Evolutionary conservation across 2,329 filamentous ascomycete species (phyloP).

Genomic region (Dryadomyces quercus-mongolicae): DNA sequence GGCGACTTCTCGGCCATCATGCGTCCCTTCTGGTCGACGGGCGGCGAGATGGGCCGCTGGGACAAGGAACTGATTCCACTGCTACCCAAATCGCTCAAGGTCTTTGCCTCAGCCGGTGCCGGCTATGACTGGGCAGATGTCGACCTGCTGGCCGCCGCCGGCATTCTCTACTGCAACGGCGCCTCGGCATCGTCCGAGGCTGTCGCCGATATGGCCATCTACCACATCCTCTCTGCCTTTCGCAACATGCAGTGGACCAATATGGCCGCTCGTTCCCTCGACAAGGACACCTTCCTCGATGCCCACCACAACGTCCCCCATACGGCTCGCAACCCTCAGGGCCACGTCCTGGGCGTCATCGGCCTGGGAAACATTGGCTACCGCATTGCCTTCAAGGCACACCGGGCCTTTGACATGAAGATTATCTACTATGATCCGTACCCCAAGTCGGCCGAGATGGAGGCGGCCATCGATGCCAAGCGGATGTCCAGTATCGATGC

Average conservation of each 20-base stretch:
- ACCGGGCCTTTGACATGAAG: slow-evolving; percentile 40
- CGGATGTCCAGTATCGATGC: slow-evolving; percentile 30
- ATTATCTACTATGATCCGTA: slow-evolving; percentile 41
- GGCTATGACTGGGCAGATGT: slow-evolving; percentile 57
- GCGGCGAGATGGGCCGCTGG: slow-evolving; percentile 16
- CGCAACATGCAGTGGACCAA: slow-evolving; percentile 55
- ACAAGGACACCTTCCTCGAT: slow-evolving; percentile 22
- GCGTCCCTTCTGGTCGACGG: slow-evolving; percentile 13
- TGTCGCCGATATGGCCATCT: slow-evolving; percentile 59
- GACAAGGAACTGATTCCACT: slow-evolving; percentile 19
- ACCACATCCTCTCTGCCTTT: slow-evolving; percentile 57
- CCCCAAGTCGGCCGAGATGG: slow-evolving; percentile 24
- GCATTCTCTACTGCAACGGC: slow-evolving; percentile 21
- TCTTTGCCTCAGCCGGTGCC: slow-evolving; percentile 54
- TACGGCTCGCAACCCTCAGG: slow-evolving; percentile 52
- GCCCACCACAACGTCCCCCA: slow-evolving; percentile 6
- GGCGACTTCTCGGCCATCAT: slow-evolving; percentile 36
- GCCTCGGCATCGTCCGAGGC: slow-evolving; percentile 32
- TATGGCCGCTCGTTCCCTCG: slow-evolving; percentile 30
- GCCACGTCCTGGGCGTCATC: slow-evolving; percentile 51
- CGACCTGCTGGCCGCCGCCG: slow-evolving; percentile 45
- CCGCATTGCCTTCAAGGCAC: slow-evolving; percentile 47
- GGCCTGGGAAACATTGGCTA: slow-evolving; percentile 58
- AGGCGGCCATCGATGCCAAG: slow-evolving; percentile 26
- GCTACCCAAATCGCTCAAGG: slow-evolving; percentile 41